Conservation (phyloP, 345 rosid species). For the Salix koriyanagi region DNA sequence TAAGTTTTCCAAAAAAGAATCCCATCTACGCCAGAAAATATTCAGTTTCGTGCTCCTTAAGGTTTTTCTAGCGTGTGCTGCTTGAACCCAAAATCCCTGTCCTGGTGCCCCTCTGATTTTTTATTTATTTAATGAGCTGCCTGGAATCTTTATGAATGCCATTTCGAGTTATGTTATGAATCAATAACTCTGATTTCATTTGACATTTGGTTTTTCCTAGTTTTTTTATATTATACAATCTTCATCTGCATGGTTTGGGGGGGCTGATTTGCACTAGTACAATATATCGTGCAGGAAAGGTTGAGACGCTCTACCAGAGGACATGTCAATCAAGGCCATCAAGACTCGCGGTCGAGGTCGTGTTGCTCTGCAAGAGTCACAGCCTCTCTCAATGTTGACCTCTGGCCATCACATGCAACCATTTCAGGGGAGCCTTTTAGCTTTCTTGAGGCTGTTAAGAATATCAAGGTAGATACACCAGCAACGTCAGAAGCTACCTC, state of each 20-base stretch:
- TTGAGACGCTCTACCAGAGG: slow-evolving; percentile 9
- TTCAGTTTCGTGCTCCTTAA: not conserved
- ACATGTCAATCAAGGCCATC: not conserved
- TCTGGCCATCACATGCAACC: slow-evolving; percentile 1
- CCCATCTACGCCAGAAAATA: not conserved
- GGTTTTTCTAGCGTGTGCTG: not conserved
- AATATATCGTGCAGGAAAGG: slow-evolving; percentile 21
- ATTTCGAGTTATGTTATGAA: not conserved
- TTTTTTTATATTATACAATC: not conserved
- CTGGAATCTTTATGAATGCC: not conserved
- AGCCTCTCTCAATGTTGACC: slow-evolving; percentile 10
- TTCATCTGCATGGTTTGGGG: not conserved
- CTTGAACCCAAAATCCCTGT: not conserved
- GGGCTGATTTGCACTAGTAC: not conserved
- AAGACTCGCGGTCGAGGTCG: not conserved
- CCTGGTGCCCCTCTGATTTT: not conserved
- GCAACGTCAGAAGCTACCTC: slow-evolving; percentile 14
- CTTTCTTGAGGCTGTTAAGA: not conserved
- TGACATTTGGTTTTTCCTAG: not conserved
- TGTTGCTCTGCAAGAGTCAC: slow-evolving; percentile 2
- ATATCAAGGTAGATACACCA: not conserved
- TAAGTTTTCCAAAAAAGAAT: no score
- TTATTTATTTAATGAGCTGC: not conserved
- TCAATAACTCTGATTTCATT: not conserved
- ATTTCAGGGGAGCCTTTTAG: not conserved